Conservation (phyloP, 202 grass and related monocot genomes). For the Digitaria exilis region DNA sequence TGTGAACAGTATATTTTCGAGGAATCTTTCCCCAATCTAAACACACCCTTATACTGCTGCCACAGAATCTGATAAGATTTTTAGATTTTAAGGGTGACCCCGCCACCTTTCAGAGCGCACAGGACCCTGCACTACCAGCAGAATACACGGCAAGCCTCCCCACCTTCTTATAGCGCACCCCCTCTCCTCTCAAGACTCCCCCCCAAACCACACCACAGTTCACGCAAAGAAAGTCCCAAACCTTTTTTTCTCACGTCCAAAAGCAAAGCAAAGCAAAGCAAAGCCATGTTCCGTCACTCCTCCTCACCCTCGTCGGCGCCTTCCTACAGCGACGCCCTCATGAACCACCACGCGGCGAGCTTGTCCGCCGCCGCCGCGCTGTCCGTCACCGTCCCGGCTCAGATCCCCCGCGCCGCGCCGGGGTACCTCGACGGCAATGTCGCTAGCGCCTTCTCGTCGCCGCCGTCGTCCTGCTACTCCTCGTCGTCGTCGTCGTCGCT, state of each 20-base stretch:
- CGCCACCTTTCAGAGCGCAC: constrained; percentile 38
- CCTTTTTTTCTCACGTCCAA: constrained; percentile 22
- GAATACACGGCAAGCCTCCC: not conserved
- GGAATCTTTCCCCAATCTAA: no score
- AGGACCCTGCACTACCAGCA: constrained; percentile 17
- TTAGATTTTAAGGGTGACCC: constrained; percentile 38
- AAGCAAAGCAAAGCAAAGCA: not conserved
- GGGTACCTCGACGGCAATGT: constrained; percentile 50
- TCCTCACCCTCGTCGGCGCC: constrained; percentile 38
- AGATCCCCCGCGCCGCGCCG: constrained; percentile 6
- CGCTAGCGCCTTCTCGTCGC: constrained; percentile 30
- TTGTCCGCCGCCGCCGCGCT: constrained; percentile 28
- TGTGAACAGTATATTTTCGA: no score
- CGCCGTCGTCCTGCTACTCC: constrained; percentile 35
- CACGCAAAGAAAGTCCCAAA: not conserved
- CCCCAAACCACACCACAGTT: constrained; percentile 20
- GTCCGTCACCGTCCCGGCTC: constrained; percentile 31
- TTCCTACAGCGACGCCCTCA: constrained; percentile 41
- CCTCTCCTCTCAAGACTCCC: constrained; percentile 31
- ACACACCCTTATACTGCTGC: not conserved
- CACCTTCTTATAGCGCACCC: constrained; percentile 33
- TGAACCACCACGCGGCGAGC: constrained; percentile 24
- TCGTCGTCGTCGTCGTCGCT: constrained; percentile 58
- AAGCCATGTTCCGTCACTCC: constrained; percentile 63
- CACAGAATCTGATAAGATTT: constrained; percentile 40